Evolutionary conservation across 23 red algal species (phyloP).

Genomic region (Gracilaria caudata): DNA sequence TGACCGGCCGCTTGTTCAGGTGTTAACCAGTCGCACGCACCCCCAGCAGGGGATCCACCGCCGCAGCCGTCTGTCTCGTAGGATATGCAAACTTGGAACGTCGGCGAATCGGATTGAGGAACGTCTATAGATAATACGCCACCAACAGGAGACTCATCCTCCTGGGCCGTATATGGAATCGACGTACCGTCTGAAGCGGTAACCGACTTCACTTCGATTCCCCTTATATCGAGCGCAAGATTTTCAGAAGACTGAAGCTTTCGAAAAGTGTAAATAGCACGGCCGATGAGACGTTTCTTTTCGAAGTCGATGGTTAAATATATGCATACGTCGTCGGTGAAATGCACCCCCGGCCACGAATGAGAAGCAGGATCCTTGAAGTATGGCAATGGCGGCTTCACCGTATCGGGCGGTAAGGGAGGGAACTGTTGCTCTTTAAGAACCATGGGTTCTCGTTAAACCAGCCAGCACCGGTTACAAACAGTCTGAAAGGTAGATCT

Average conservation of each 20-base stretch:
- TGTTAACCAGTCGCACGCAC: slow-evolving; percentile 75
- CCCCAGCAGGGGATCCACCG: slow-evolving; percentile 47
- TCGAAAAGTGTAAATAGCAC: slow-evolving; percentile 25
- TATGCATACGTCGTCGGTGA: slow-evolving; percentile 37
- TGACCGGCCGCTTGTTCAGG: slow-evolving; percentile 53
- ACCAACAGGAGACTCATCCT: slow-evolving; percentile 34
- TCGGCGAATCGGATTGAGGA: slow-evolving; percentile 4
- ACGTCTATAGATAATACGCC: slow-evolving; percentile 35
- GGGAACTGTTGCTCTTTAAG: neutral
- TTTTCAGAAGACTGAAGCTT: slow-evolving; percentile 11
- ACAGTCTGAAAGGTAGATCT: no score
- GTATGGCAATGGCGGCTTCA: slow-evolving; percentile 42
- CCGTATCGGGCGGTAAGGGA: slow-evolving; percentile 3
- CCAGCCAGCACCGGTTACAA: neutral
- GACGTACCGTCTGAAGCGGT: neutral
- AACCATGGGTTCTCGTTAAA: neutral
- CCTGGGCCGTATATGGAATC: slow-evolving; percentile 23
- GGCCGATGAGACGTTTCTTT: slow-evolving; percentile 12
- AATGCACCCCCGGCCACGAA: slow-evolving; percentile 25
- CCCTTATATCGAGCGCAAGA: slow-evolving; percentile 58
- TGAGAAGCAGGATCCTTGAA: slow-evolving; percentile 51
- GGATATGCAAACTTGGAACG: slow-evolving; percentile 7
- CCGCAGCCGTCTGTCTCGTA: slow-evolving; percentile 70
- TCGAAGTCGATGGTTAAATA: slow-evolving; percentile 47
- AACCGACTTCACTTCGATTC: slow-evolving; percentile 55